Evolutionary conservation across 768 basidiomycete genomes (phyloP), one percentile per base, ranked within the genome.

Genomic region (Leccinum obscurum): DNA sequence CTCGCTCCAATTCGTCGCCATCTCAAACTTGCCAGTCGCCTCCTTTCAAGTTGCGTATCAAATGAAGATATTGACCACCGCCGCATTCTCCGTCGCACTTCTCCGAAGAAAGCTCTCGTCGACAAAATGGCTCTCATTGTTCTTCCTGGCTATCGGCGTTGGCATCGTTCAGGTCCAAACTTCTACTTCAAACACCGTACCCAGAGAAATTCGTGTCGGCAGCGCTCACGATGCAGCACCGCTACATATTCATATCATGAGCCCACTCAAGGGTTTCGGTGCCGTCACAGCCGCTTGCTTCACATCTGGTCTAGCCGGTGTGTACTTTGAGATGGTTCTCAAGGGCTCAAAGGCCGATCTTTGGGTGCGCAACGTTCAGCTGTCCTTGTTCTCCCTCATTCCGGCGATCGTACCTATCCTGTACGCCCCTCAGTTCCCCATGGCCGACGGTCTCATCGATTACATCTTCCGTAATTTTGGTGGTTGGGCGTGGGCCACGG

Each of bases 41-140:
- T 93, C 96, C 3, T 99, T 98, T 78, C 96, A 98, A 73, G 94
- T 98, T 63, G 92, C 92, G 9, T 96, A 98, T 73, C 95, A 98
- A 76, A 95, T 98, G 95, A 98, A 98, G 76, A 98, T 98, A 72
- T 83, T 98, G 58, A 98, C 95, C 53, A 98, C 95, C 15, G 95
- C 94, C 22, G 93, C 90, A 54, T 95, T 95, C 74, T 93, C 92
- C 49, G 93, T 96, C 57, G 75, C 85, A 2, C 81, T 98, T 61
- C 84, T 96, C 15, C 86, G 93, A 46, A 91, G 82, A 70, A 84
- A 82, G 67, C 79, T 98, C 44, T 81, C 81, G 32, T 75, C 82
- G 0, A 81, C 81, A 3, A 95, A 98, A 71, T 98, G 97, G 96
- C 73, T 93, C 20, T 85, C 93, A 0, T 78, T 98, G 10, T 81